phyloP scores from a whole-genome alignment of 768 basidiomycete species.

The Mycena vulgaris region DNA sequence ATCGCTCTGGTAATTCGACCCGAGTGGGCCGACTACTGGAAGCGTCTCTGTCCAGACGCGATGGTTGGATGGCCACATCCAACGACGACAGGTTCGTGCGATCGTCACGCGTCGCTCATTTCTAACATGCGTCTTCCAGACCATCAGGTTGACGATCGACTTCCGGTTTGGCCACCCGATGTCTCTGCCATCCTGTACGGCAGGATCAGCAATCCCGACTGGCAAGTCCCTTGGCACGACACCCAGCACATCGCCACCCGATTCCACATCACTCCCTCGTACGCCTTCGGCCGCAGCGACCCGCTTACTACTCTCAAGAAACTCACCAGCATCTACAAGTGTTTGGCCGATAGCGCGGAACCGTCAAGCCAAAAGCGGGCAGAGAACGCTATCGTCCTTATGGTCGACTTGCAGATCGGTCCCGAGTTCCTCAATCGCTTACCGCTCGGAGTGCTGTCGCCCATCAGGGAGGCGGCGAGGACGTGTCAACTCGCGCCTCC shows the following conservation, averaged over 20 bases:
- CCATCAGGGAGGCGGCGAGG: conserved; percentile 88
- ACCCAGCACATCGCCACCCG: conserved; percentile 62
- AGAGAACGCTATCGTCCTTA: conserved; percentile 71
- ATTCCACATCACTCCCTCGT: conserved; percentile 68
- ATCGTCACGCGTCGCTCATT: conserved; percentile 9
- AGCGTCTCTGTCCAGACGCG: conserved; percentile 79
- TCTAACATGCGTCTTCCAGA: conserved; percentile 34
- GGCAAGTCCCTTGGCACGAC: conserved; percentile 71
- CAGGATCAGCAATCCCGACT: conserved; percentile 75
- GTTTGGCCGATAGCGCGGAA: conserved; percentile 68
- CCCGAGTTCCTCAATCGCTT: conserved; percentile 67
- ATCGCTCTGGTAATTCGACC: conserved; percentile 76
- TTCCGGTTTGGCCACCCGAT: conserved; percentile 86
- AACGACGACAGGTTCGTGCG: conserved; percentile 57
- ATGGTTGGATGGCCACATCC: conserved; percentile 73
- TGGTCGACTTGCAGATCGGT: conserved; percentile 66
- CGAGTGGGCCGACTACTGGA: conserved; percentile 97
- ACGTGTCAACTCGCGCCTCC: conserved; percentile 87
- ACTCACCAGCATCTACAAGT: conserved; percentile 70
- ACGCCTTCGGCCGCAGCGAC: conserved; percentile 74
- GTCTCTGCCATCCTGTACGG: conserved; percentile 77
- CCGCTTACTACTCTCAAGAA: conserved; percentile 69
- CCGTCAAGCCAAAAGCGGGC: conserved; percentile 74
- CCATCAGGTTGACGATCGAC: conserved; percentile 74
- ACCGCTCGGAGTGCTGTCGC: conserved; percentile 81